These are phyloP conservation scores for Epichloe hybrida DNA, from an alignment of 2,329 filamentous ascomycete species.

Conservation along the genomic window DNA sequence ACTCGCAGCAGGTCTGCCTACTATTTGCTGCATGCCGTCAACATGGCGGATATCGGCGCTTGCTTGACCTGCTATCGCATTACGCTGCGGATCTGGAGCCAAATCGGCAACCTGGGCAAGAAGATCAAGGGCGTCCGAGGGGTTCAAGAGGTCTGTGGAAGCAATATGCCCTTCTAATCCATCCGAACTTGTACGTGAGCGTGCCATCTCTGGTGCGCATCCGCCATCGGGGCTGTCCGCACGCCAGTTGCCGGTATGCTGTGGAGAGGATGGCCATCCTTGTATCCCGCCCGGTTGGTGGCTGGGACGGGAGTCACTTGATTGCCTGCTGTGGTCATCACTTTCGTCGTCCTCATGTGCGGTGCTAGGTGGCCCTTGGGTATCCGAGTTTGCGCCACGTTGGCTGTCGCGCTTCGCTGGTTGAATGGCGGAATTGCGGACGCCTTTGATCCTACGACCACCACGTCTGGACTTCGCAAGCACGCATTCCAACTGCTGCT, in stretches of 20 bases:
- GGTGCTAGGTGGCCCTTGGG: not conserved
- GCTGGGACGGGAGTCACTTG: not conserved
- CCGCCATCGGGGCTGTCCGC: conserved; percentile 5
- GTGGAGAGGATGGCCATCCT: conserved; percentile 8
- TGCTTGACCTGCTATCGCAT: conserved; percentile 5
- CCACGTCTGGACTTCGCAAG: conserved; percentile 27
- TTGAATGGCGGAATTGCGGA: conserved; percentile 6
- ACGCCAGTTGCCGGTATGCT: conserved; percentile 7
- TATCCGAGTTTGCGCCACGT: not conserved
- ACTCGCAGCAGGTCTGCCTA: not conserved
- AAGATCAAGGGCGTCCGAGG: conserved; percentile 27
- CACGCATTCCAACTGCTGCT: conserved; percentile 24
- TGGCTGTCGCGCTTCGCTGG: conserved; percentile 1
- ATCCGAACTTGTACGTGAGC: conserved; percentile 7
- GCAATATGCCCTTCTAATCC: conserved; percentile 26
- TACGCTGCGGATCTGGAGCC: conserved; percentile 13
- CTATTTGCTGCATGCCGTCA: conserved; percentile 1
- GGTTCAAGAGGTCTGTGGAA: conserved; percentile 26
- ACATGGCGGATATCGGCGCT: conserved; percentile 7
- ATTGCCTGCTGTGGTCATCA: conserved; percentile 3
- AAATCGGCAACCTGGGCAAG: conserved; percentile 28
- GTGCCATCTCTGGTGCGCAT: conserved; percentile 6
- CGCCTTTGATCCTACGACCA: conserved; percentile 21
- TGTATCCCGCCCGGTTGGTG: not conserved
- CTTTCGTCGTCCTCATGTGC: conserved; percentile 5